phyloP scores from a whole-genome alignment of 257 asterid species.

The Nicotiana tabacum region DNA sequence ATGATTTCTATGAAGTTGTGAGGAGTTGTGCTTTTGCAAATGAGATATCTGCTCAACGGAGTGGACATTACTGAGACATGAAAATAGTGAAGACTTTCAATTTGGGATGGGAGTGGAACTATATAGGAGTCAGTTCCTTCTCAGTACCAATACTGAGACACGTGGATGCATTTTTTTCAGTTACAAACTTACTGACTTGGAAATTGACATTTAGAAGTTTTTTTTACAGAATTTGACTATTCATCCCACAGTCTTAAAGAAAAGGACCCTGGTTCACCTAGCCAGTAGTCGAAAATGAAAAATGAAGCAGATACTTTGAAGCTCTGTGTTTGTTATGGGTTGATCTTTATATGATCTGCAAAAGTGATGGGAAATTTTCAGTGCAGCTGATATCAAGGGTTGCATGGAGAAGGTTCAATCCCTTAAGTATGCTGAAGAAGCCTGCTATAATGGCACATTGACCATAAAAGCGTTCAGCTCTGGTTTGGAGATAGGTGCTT shows the following conservation, averaged over 20 bases:
- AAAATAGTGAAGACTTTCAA: neutral
- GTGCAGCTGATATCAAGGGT: conserved; percentile 90
- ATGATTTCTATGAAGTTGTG: neutral
- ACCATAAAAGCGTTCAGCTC: conserved; percentile 67
- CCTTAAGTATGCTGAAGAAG: conserved; percentile 83
- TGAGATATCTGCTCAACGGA: neutral
- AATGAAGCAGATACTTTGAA: neutral
- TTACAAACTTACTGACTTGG: neutral
- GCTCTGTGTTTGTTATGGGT: neutral
- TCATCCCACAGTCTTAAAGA: neutral
- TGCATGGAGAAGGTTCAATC: conserved; percentile 69
- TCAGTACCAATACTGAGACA: neutral
- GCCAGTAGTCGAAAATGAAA: neutral
- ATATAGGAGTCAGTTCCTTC: neutral
- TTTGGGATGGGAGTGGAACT: neutral
- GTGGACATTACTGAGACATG: neutral
- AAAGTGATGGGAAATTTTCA: conserved; percentile 30
- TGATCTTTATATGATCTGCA: neutral
- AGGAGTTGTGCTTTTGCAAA: neutral
- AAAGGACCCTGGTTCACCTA: neutral
- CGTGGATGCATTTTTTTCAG: neutral
- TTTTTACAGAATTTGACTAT: neutral
- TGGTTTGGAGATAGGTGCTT: conserved; percentile 88
- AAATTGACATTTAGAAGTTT: neutral
- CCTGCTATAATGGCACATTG: conserved; percentile 74